phyloP scores from a whole-genome alignment of 2,329 filamentous ascomycete species.

The Talaromyces amestolkiae region DNA sequence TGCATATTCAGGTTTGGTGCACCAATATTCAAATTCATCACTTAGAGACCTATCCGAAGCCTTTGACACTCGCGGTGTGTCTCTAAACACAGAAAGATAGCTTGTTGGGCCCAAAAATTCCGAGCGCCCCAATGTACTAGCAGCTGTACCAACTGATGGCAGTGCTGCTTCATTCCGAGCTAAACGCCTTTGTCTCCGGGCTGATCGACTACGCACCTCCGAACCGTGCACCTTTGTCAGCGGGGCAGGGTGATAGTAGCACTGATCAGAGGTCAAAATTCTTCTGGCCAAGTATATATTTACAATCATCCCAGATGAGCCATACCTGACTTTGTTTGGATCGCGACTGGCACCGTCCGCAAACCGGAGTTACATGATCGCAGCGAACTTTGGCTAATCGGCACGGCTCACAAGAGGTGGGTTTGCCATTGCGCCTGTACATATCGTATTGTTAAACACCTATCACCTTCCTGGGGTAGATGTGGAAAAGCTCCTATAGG shows the following conservation, averaged over 20 bases:
- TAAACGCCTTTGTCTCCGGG: not conserved
- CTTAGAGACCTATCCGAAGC: not conserved
- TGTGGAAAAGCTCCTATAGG: not conserved
- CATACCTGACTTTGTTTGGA: not conserved
- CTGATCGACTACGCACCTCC: not conserved
- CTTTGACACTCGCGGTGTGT: not conserved
- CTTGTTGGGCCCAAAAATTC: not conserved
- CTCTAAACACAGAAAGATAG: not conserved
- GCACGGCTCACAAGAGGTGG: constrained; percentile 39
- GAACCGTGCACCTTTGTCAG: not conserved
- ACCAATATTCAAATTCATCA: constrained; percentile 1
- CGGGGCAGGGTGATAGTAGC: not conserved
- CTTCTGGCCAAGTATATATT: not conserved
- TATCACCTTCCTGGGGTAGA: not conserved
- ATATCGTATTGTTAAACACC: not conserved
- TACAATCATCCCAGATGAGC: not conserved
- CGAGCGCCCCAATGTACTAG: not conserved
- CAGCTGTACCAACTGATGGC: not conserved
- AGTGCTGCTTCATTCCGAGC: not conserved
- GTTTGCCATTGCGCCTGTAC: constrained; percentile 30
- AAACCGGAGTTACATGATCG: constrained; percentile 35
- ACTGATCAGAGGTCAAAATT: not conserved
- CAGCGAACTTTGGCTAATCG: constrained; percentile 37
- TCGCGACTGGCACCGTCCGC: constrained; percentile 6
- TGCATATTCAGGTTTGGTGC: not conserved